A percentile compares a stretch with the other conserved stretches of the same genome.
Evolutionary conservation across 2,329 filamentous ascomycete genomes (phyloP).

Genomic region (Exophiala alcalophila): DNA sequence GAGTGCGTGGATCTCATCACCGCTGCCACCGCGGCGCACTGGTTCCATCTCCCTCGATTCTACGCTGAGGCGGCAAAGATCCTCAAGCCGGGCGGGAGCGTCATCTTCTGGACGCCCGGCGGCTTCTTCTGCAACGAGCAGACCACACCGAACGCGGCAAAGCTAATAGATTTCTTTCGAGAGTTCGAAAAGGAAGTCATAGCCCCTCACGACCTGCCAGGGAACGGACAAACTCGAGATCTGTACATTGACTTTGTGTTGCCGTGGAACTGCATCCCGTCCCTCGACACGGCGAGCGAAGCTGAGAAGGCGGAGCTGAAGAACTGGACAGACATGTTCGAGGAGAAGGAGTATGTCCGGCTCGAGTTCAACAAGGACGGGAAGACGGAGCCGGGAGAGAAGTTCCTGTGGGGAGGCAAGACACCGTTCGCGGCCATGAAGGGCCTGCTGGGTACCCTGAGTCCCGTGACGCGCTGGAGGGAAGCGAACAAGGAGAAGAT

Average conservation of each 20-base stretch:
- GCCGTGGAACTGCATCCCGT: slow-evolving; percentile 46
- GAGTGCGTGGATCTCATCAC: slow-evolving; percentile 50
- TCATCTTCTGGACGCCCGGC: slow-evolving; percentile 50
- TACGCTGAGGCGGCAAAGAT: slow-evolving; percentile 48
- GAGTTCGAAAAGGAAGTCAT: slow-evolving; percentile 40
- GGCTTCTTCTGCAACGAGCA: slow-evolving; percentile 32
- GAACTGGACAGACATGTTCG: slow-evolving; percentile 22
- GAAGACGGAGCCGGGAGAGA: slow-evolving; percentile 18
- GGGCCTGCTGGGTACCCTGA: slow-evolving; percentile 36
- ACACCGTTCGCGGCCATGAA: slow-evolving; percentile 31
- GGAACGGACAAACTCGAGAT: slow-evolving; percentile 43
- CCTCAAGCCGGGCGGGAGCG: slow-evolving; percentile 53
- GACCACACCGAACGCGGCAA: slow-evolving; percentile 41
- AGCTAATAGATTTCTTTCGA: slow-evolving; percentile 44
- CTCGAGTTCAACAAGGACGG: slow-evolving; percentile 22
- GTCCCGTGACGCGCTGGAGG: slow-evolving; percentile 42
- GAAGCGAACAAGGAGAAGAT: slow-evolving; percentile 38
- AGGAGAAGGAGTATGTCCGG: slow-evolving; percentile 14
- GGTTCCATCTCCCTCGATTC: slow-evolving; percentile 56
- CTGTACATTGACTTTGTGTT: slow-evolving; percentile 46
- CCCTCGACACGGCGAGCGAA: neutral
- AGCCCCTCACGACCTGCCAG: slow-evolving; percentile 39
- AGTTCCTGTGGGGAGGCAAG: slow-evolving; percentile 32
- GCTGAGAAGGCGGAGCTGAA: slow-evolving; percentile 28
- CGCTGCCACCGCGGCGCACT: slow-evolving; percentile 54